Evolutionary conservation across 805 yeast species (phyloP), one percentile per base, ranked within the genome.

Genomic region (Myxozyma neglecta): DNA sequence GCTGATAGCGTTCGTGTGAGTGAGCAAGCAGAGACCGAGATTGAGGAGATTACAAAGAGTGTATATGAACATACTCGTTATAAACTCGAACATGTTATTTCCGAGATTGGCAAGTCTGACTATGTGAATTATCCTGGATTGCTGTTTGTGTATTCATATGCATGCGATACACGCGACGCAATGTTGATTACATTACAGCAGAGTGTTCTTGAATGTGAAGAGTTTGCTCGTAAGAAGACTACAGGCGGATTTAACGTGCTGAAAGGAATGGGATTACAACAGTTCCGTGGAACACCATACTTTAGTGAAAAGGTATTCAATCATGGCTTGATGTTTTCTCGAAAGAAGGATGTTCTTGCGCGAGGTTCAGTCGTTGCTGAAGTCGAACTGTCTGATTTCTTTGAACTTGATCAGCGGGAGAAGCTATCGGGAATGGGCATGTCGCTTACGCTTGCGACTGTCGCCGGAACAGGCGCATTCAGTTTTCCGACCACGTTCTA

Each of bases 291-390:
- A n/a, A 59, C 66, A 7, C 82, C 83, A 36, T 81, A 81, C 65
- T 77, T 84, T 54, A 77, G 82, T 34, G 87, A 85, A 56, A 83
- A 85, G 56, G 80, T 80, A 8, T 90, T 90, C 72, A 82, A 87
- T 60, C 81, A 88, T 9, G 85, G 84, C 35, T 81, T 88, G 44
- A 94, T 94, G 98, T 93, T 91, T 70, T 83, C 90, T 1, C 84
- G 90, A 67, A 80, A 81, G 60, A 82, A 80, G 44, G 97, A 94
- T 69, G 73, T 80, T 4, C 74, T 85, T 34, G 79, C 83, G 13
- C 66, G 66, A 13, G 69, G 57, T 14, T 64, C 66, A 6, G 54
- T 66, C 14, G 53, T 61, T 52, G 83, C 83, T 32, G 80, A 83
- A 20, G 79, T 93, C 29, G 83, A 87, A 11, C 45, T 89, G 5